A percentile compares a stretch with the other conserved stretches of the same genome.
These are phyloP conservation scores for Aspergillus arachidicola DNA, from an alignment of 2,329 filamentous ascomycete genomes.

Conservation along the genomic window DNA sequence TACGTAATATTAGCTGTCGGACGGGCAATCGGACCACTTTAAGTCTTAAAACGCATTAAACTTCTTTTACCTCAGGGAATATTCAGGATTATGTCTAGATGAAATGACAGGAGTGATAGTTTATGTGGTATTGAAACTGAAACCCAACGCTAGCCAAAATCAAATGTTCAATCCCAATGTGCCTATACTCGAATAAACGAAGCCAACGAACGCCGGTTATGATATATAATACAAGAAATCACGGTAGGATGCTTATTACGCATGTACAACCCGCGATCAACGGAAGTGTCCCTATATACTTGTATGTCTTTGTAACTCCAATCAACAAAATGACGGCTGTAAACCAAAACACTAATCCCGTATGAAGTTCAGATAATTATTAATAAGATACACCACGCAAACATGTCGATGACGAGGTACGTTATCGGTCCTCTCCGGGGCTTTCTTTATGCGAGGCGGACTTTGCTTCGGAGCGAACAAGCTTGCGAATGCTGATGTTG, in stretches of 20 bases:
- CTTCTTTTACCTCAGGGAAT: too few species aligned
- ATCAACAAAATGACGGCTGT: not conserved
- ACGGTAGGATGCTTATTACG: not conserved
- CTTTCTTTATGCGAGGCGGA: not conserved
- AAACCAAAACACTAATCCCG: not conserved
- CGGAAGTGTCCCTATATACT: not conserved
- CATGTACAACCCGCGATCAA: not conserved
- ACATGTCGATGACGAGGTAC: not conserved
- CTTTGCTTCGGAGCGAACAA: slow-evolving; percentile 10
- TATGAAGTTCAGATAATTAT: not conserved
- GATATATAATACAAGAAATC: not conserved
- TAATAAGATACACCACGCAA: not conserved
- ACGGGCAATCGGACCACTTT: not conserved
- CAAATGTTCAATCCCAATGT: not conserved
- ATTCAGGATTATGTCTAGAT: not conserved
- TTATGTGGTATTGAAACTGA: not conserved
- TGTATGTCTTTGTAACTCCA: not conserved
- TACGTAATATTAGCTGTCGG: not conserved
- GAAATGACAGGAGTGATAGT: not conserved
- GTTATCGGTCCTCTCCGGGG: not conserved
- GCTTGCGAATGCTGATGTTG: slow-evolving; percentile 39
- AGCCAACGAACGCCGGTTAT: not conserved
- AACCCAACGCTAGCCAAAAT: not conserved
- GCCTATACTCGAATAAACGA: not conserved
- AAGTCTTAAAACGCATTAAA: too few species aligned